Evolutionary conservation across 306 rosid genomes (phyloP).

Genomic region (Prosopis cineraria): DNA sequence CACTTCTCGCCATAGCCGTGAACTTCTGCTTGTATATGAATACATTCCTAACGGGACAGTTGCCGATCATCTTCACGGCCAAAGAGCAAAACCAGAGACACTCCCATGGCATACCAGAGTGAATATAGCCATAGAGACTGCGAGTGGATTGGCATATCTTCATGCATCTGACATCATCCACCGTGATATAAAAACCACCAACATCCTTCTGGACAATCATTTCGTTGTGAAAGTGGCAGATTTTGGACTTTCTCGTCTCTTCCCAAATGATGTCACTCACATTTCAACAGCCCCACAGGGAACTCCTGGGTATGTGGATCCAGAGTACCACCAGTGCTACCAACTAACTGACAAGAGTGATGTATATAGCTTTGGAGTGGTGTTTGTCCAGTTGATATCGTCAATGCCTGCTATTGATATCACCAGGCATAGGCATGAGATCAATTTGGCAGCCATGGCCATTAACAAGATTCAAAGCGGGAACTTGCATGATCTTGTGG

Average conservation of each 20-base stretch:
- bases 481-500: conserved; percentile 64
- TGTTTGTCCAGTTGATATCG: conserved; percentile 72
- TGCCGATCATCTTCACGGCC: conserved; percentile 52
- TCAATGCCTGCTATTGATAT: conserved; percentile 86
- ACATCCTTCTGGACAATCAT: conserved; percentile 48
- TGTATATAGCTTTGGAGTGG: conserved; percentile 89
- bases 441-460: conserved; percentile 80
- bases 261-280: conserved; percentile 43
- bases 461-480: conserved; percentile 69
- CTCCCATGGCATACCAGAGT: conserved; percentile 41
- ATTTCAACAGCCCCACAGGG: conserved; percentile 57
- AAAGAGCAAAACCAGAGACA: conserved; percentile 26
- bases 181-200: conserved; percentile 47
- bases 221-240: conserved; percentile 52
- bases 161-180: conserved; percentile 52
- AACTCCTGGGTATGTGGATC: conserved; percentile 54
- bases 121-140: conserved; percentile 49
- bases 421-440: conserved; percentile 63
- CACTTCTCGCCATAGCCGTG: conserved; percentile 41
- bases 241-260: conserved; percentile 48
- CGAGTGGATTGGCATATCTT: conserved; percentile 48
- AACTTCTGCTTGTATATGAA: conserved; percentile 46
- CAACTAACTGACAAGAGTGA: conserved; percentile 84
- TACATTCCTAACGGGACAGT: conserved; percentile 50
- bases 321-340: conserved; percentile 50